phyloP scores from a whole-genome alignment of 192 early-diverging fungal genomes.

The Chytriomyces confervae region DNA sequence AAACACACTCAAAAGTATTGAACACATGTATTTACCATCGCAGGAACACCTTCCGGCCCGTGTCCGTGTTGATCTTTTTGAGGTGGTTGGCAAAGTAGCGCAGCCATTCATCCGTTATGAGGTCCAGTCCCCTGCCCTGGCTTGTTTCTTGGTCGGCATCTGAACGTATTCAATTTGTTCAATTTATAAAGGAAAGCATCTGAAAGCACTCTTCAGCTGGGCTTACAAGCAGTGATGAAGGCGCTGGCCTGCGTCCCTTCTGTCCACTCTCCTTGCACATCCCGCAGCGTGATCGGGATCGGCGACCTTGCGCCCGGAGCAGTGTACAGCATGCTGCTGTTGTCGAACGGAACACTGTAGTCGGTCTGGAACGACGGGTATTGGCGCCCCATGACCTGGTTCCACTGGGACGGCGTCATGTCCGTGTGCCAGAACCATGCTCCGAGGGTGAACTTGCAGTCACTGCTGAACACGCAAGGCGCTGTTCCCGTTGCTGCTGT shows the following conservation, averaged over 20 bases:
- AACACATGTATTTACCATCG: too few species aligned
- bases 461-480: background rate
- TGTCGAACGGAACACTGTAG: background rate
- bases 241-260: slow-evolving; percentile 22
- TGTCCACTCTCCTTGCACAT: background rate
- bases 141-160: background rate
- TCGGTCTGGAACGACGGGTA: slow-evolving; percentile 11
- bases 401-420: slow-evolving; percentile 3
- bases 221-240: background rate
- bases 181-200: too few species aligned
- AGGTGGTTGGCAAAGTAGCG: background rate
- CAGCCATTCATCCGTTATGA: background rate
- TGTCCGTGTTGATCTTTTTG: background rate
- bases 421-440: slow-evolving; percentile 41
- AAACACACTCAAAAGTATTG: background rate
- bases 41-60: background rate
- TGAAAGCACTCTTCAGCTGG: too few species aligned
- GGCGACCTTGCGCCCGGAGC: background rate
- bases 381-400: background rate
- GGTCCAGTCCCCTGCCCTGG: background rate
- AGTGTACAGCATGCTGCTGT: background rate
- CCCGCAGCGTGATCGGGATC: background rate
- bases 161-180: background rate
- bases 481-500: background rate
- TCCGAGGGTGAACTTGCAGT: slow-evolving; percentile 27